Evolutionary conservation across 805 yeast genomes (phyloP), one percentile per base, ranked within the genome.

Genomic region (Ogataea saltuana): DNA sequence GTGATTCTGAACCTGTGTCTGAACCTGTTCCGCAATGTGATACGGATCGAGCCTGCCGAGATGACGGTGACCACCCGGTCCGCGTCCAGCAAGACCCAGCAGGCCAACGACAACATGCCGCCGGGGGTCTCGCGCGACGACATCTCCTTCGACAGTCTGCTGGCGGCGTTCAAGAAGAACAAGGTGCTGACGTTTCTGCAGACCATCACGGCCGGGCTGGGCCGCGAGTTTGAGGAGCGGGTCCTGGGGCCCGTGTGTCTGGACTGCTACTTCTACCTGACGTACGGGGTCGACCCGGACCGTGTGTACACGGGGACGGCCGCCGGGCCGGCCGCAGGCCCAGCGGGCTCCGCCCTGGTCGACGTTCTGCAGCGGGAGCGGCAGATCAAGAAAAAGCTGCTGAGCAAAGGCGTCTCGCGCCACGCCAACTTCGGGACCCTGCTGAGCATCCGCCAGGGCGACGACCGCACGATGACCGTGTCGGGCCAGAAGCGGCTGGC

Each of bases 381-480:
- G 16, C 71, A 72, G 23, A 59, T 83, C 46, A 78, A 76, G 23
- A 53, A 54, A 18, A 46, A 42, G 22, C 41, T 61, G 3, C 47
- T 54, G 21, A 49, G 51, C 19, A 50, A 55, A 23, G 50, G 47
- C 20, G 49, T 57, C 4, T 56, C 64, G 4, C 74, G 99, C 35
- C 99, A 91, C 59, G 90, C 93, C 2, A 74, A 96, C 40, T 91
- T 91, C 68, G 99, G 99, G 1, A 82, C 97, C 0, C 68, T 90
- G 49, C 63, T 89, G 9, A 82, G 95, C 2, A 71, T 91, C 22
- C 80, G 83, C 46, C 77, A 83, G 15, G 72, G 75, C 18, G 81
- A 81, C 41, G 70, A 80, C 21, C 71, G 68, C 3, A 69, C 85
- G 21, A 63, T 85, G 15, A 77, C 87, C 5, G 75, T 88, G 1